A percentile compares a stretch with the other conserved stretches of the same genome.
Conservation (phyloP, 495 filamentous ascomycete genomes). For the Cairneyella variabilis region DNA sequence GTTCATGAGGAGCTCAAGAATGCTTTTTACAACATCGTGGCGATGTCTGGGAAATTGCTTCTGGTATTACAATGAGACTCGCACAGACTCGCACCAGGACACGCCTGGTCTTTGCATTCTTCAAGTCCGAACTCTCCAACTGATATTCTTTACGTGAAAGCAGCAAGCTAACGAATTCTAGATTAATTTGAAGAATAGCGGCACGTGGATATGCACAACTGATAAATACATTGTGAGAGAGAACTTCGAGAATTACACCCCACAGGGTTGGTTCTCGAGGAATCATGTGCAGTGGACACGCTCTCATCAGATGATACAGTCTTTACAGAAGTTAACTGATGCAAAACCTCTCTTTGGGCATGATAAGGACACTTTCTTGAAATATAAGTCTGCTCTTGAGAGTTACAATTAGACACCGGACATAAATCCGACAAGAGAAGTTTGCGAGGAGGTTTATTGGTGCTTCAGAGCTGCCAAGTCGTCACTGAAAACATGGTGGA, state of each 20-base stretch:
- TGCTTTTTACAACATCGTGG: constrained; percentile 41
- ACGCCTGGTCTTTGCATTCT: constrained; percentile 37
- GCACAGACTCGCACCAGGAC: constrained; percentile 36
- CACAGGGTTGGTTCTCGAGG: constrained; percentile 41
- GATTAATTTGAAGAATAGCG: constrained; percentile 35
- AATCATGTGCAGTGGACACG: constrained; percentile 42
- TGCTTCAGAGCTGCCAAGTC: no score
- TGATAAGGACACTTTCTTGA: constrained; percentile 19
- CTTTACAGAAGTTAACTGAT: constrained; percentile 32
- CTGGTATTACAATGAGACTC: constrained; percentile 37
- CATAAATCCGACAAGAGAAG: no score
- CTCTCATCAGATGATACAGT: constrained; percentile 36
- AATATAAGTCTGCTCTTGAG: neutral
- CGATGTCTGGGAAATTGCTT: constrained; percentile 30
- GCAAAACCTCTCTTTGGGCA: constrained; percentile 40
- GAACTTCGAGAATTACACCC: constrained; percentile 31
- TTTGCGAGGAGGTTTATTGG: no score
- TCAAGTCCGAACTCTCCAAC: no score
- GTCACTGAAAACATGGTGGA: no score
- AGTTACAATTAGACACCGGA: neutral
- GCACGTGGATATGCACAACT: constrained; percentile 42
- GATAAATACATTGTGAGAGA: constrained; percentile 42
- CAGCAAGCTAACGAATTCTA: no score
- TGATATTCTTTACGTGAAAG: no score
- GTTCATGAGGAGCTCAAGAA: constrained; percentile 48